These are phyloP conservation scores for Mycena capillaripes DNA, from an alignment of 768 basidiomycete genomes.

Conservation along the genomic window DNA sequence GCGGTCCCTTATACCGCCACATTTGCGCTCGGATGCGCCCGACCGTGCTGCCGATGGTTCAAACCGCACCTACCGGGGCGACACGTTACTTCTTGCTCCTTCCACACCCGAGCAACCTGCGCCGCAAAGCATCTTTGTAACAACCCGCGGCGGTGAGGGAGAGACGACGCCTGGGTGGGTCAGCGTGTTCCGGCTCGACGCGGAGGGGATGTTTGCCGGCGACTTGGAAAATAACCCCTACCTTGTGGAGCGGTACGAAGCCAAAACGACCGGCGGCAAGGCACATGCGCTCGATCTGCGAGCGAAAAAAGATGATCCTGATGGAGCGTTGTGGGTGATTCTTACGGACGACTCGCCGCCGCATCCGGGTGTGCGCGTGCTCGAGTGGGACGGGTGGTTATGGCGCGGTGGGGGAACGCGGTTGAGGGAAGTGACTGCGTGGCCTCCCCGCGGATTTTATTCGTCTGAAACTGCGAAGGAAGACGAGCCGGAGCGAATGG, in stretches of 20 bases:
- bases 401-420: slow-evolving; percentile 46
- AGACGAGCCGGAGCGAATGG: slow-evolving; percentile 45
- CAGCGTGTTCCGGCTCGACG: slow-evolving; percentile 56
- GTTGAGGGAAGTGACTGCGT: slow-evolving; percentile 55
- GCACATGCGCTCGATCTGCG: slow-evolving; percentile 65
- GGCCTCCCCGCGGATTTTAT: slow-evolving; percentile 48
- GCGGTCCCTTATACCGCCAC: slow-evolving; percentile 43
- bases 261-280: slow-evolving; percentile 64
- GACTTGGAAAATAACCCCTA: slow-evolving; percentile 35
- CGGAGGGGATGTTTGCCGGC: slow-evolving; percentile 50
- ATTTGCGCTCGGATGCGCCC: slow-evolving; percentile 17
- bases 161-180: slow-evolving; percentile 56
- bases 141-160: slow-evolving; percentile 59
- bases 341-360: slow-evolving; percentile 64
- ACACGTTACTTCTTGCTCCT: slow-evolving; percentile 49
- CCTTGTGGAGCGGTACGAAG: slow-evolving; percentile 55
- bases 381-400: slow-evolving; percentile 66
- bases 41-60: background rate
- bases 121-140: slow-evolving; percentile 59
- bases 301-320: slow-evolving; percentile 43
- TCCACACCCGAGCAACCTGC: slow-evolving; percentile 50
- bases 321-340: slow-evolving; percentile 59
- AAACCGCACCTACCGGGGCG: slow-evolving; percentile 40
- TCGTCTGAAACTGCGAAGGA: slow-evolving; percentile 24
- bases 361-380: slow-evolving; percentile 54